These are phyloP conservation scores for Lichtheimia hyalospora DNA, from an alignment of 371 early-diverging fungal genomes.

Conservation along the genomic window DNA sequence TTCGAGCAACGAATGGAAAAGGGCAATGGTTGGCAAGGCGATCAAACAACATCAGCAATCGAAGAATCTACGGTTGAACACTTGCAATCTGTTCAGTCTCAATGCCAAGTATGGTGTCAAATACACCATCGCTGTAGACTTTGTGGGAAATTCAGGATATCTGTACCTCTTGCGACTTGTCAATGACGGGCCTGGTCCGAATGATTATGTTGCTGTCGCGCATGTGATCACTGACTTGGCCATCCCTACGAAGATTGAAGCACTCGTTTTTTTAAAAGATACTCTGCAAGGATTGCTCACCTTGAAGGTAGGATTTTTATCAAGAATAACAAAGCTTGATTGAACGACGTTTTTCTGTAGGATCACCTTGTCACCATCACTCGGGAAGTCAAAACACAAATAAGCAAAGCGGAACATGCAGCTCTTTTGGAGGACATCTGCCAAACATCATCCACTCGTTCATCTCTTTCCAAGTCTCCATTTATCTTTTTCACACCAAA, in stretches of 20 bases:
- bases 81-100: background rate
- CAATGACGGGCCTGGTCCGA: background rate
- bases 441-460: background rate
- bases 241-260: background rate
- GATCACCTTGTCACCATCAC: background rate
- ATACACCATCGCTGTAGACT: background rate
- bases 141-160: background rate
- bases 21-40: background rate
- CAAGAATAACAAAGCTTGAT: background rate
- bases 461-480: background rate
- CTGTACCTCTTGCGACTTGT: background rate
- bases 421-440: background rate
- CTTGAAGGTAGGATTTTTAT: background rate
- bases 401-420: background rate
- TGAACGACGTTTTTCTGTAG: background rate
- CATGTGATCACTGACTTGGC: background rate
- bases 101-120: background rate
- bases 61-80: background rate
- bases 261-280: background rate
- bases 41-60: background rate
- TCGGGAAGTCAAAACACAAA: background rate
- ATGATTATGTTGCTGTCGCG: background rate
- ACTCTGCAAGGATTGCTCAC: background rate
- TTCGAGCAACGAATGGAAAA: background rate
- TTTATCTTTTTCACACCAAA: background rate